Percentiles rank a stretch among this genome's conserved stretches.
phyloP scores from a whole-genome alignment of 1,284 basidiomycete species.

The Marasmius sp. region DNA sequence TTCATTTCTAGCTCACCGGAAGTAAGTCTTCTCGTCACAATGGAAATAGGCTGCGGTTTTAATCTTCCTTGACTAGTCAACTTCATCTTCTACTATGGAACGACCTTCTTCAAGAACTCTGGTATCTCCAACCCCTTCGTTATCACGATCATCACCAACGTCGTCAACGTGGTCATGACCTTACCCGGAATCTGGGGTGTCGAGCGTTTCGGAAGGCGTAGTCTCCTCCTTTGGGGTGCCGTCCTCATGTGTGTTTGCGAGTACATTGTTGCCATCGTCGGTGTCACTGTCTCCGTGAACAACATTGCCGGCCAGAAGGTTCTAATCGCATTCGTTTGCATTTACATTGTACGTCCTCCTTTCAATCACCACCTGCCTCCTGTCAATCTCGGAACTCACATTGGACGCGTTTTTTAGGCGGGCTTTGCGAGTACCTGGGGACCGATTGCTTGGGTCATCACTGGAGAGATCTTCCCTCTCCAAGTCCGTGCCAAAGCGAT shows the following conservation, averaged over 20 bases:
- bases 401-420: background rate
- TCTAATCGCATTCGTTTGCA: constrained; percentile 51
- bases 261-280: constrained; percentile 39
- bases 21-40: constrained; percentile 52
- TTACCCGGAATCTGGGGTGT: constrained; percentile 39
- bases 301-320: constrained; percentile 35
- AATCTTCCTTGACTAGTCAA: background rate
- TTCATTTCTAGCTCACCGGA: constrained; percentile 46
- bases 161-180: constrained; percentile 41
- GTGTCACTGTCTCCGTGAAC: constrained; percentile 27
- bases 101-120: constrained; percentile 47
- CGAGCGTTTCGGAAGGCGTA: constrained; percentile 44
- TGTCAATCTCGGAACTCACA: background rate
- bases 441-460: constrained; percentile 36
- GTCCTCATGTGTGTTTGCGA: constrained; percentile 38
- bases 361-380: background rate
- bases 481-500: constrained; percentile 48
- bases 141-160: constrained; percentile 24
- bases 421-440: constrained; percentile 42
- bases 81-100: constrained; percentile 64
- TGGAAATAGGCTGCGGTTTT: background rate
- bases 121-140: constrained; percentile 47
- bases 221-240: constrained; percentile 45
- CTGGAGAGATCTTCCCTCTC: constrained; percentile 40
- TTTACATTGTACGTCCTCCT: constrained; percentile 46